Base-by-base conservation (phyloP, 2,329 filamentous ascomycete genomes). In the Neospermospora avenae region DNA sequence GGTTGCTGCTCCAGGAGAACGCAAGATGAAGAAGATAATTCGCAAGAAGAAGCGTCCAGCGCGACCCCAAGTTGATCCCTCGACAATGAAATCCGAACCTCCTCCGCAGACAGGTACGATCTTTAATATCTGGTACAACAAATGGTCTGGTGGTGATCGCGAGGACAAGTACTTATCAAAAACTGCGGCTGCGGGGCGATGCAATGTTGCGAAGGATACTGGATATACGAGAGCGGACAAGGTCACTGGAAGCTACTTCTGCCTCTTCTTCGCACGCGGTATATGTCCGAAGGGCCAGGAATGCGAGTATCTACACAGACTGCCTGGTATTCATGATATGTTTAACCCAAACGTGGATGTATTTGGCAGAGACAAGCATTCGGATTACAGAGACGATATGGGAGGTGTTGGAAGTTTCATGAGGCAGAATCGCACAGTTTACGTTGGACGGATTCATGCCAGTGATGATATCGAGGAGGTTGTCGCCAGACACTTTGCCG, bases 91-190 rank as follows among this genome's bases (percentile, higher is more conserved):
- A 69, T 88, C 88, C 35, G 91, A 96, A 69, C 89, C 90, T 3
- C 91, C 93, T 16, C 90, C 91, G 1, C 93, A 98, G 71, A 98
- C 93, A 0, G 95, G 95, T 56, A 96, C 91, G 0, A 91, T 93
- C 60, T 99, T 95, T 82, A 99, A 99, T 76, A 96, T 96, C 71
- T 97, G 93, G 93, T 96, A 97, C 78, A 97, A 96, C 79, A 98
- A 97, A 77, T 98, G 93, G 93, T 89, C 88, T 0, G 95, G 95
- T 67, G 95, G 95, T 71, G 95, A 99, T 76, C 85, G 92, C 62
- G 93, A 98, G 72, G 92, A 96, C 78, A 91, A 93, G 69, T 92
- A 93, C 71, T 83, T 92, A 3, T 91, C 89, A 37, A 88, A 97
- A 72, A 89, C 87, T 22, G 84, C 87, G 14, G 93, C 95, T 3